Evolutionary conservation across 2,329 filamentous ascomycete species (phyloP).

Genomic region (Diaporthe sp.): DNA sequence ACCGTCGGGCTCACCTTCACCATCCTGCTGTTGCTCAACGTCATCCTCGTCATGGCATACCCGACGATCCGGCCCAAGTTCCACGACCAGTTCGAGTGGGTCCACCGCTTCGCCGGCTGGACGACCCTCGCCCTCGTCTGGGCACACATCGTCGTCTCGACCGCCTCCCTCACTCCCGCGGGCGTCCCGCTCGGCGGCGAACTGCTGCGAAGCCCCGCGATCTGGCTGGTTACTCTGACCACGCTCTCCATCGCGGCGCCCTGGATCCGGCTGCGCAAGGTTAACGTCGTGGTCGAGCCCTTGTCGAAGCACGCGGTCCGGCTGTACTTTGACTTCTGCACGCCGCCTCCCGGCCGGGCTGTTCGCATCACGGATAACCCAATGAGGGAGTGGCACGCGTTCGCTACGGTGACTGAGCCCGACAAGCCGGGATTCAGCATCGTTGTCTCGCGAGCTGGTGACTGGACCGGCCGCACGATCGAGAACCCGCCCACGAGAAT

Average conservation of each 20-base stretch:
- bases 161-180: conserved; percentile 44
- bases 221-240: conserved; percentile 72
- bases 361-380: conserved; percentile 67
- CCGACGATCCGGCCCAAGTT: conserved; percentile 72
- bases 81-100: conserved; percentile 79
- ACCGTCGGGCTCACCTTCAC: conserved; percentile 64
- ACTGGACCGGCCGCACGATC: conserved; percentile 73
- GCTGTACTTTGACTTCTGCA: conserved; percentile 68
- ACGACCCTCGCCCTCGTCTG: conserved; percentile 61
- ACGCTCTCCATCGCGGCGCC: conserved; percentile 71
- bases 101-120: conserved; percentile 83
- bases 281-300: conserved; percentile 66
- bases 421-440: conserved; percentile 48
- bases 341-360: conserved; percentile 61
- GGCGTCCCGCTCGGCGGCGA: conserved; percentile 31
- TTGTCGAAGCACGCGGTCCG: conserved; percentile 74
- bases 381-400: conserved; percentile 72
- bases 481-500: conserved; percentile 65
- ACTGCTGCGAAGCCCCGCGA: conserved; percentile 54
- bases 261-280: conserved; percentile 72
- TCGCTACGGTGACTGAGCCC: conserved; percentile 70
- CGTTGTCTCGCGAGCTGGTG: conserved; percentile 75
- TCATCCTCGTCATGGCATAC: conserved; percentile 74
- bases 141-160: conserved; percentile 49
- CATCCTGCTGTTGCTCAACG: conserved; percentile 69